Conservation (phyloP, 1,284 basidiomycete genomes). For the Pyrrhoderma lamaoense region DNA sequence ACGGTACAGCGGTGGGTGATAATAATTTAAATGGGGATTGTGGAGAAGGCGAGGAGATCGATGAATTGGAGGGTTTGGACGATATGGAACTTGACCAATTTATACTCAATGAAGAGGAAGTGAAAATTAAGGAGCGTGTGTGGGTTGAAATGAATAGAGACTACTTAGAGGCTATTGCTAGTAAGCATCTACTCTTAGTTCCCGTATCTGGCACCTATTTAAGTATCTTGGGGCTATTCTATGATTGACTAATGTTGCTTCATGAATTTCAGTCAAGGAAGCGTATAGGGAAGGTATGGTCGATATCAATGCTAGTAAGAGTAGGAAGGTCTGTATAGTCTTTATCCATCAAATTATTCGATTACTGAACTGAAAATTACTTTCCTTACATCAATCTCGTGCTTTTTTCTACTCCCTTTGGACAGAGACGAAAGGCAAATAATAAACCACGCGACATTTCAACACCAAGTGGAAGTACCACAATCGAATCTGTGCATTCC, state of each 20-base stretch:
- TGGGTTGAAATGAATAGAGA: slow-evolving; percentile 97
- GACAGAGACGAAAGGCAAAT: slow-evolving; percentile 58
- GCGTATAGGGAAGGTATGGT: no score
- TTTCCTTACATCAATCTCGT: slow-evolving; percentile 16
- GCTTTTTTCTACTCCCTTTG: slow-evolving; percentile 16
- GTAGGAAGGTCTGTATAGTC: no score
- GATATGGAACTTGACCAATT: slow-evolving; percentile 90
- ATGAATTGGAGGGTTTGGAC: slow-evolving; percentile 75
- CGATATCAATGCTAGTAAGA: no score
- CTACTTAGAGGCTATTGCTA: slow-evolving; percentile 85
- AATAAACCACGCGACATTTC: slow-evolving; percentile 68
- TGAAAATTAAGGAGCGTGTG: slow-evolving; percentile 85
- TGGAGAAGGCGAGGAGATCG: slow-evolving; percentile 30
- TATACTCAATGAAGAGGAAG: slow-evolving; percentile 80
- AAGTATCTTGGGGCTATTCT: not conserved
- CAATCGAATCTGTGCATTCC: slow-evolving; percentile 74
- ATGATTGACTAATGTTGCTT: not conserved
- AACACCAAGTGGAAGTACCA: slow-evolving; percentile 63
- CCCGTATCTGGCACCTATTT: no score
- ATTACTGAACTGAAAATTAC: no score
- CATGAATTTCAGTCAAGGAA: no score
- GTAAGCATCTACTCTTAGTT: slow-evolving; percentile 39
- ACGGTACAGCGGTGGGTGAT: no score
- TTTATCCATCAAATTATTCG: no score
- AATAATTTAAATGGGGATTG: no score